These are phyloP conservation scores for Nissolia schottii DNA, from an alignment of 306 rosid species.

Conservation along the genomic window DNA sequence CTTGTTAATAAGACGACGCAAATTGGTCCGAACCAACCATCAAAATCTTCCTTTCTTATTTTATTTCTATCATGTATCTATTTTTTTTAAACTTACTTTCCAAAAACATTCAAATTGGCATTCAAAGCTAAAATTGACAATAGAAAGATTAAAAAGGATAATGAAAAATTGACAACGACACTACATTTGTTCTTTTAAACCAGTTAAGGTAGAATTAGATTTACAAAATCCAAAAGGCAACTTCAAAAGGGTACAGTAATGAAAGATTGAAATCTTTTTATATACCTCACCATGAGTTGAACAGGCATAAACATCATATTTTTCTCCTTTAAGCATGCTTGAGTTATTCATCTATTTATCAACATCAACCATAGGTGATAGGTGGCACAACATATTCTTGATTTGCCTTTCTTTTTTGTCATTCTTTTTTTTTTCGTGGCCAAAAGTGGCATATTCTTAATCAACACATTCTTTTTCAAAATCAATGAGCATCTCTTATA, in stretches of 20 bases:
- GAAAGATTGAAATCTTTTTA: conserved; percentile 34
- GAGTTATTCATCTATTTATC: conserved; percentile 17
- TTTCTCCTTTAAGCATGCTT: conserved; percentile 21
- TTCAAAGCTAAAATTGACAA: conserved; percentile 3
- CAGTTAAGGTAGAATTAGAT: conserved; percentile 8
- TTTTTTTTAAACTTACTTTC: background rate
- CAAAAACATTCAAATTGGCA: background rate
- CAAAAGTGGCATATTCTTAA: conserved; percentile 39
- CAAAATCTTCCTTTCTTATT: background rate
- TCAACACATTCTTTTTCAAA: conserved; percentile 35
- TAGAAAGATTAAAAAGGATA: background rate
- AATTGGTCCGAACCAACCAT: no score
- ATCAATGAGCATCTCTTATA: conserved; percentile 23
- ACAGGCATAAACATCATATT: conserved; percentile 21
- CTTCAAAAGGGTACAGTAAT: conserved; percentile 29
- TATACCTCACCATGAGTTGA: conserved; percentile 21
- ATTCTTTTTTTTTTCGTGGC: background rate
- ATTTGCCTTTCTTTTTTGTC: conserved; percentile 14
- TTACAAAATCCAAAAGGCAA: conserved; percentile 26
- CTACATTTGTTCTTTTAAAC: background rate
- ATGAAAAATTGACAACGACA: conserved; percentile 2
- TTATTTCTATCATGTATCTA: background rate
- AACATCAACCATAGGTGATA: conserved; percentile 23
- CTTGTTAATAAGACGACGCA: no score
- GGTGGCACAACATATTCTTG: conserved; percentile 31